A percentile compares a stretch with the other conserved stretches of the same genome.
These are phyloP conservation scores for Rhodomyrtus tomentosa DNA, from an alignment of 345 rosid genomes.

Conservation along the genomic window DNA sequence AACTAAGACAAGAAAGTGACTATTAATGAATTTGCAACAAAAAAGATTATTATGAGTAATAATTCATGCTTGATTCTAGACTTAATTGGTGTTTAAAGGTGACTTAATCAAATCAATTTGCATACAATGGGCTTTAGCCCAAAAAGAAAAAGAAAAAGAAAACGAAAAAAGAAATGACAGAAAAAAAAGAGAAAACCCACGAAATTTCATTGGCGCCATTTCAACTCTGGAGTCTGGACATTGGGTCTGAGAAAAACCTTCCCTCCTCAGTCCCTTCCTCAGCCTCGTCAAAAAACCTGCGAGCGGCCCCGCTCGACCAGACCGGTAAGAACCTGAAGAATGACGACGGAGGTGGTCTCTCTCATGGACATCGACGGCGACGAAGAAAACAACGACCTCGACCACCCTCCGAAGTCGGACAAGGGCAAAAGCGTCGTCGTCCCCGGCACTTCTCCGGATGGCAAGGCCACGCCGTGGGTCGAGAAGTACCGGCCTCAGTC, in stretches of 20 bases:
- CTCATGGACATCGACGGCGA: slow-evolving; percentile 77
- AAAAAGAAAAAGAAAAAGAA: not conserved
- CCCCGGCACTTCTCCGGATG: slow-evolving; percentile 14
- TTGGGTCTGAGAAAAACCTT: not conserved
- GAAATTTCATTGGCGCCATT: not conserved
- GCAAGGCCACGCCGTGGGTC: slow-evolving; percentile 83
- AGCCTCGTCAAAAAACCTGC: not conserved
- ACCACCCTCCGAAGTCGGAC: slow-evolving; percentile 15
- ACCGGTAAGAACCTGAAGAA: not conserved
- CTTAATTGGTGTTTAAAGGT: not conserved
- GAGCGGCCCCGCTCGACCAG: not conserved
- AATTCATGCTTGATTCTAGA: not conserved
- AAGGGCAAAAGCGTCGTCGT: slow-evolving; percentile 43
- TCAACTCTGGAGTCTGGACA: not conserved
- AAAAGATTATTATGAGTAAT: not conserved
- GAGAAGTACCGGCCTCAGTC: slow-evolving; percentile 97
- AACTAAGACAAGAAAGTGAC: not conserved
- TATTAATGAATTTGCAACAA: not conserved
- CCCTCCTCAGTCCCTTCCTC: not conserved
- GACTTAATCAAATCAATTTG: not conserved
- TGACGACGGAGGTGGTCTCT: slow-evolving; percentile 47
- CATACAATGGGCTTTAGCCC: not conserved
- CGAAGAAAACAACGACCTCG: slow-evolving; percentile 6
- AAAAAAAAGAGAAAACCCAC: not conserved
- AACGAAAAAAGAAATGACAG: not conserved